Conservation (phyloP, 73 alveolate genomes). For the Paramecium pentaurelia region DNA sequence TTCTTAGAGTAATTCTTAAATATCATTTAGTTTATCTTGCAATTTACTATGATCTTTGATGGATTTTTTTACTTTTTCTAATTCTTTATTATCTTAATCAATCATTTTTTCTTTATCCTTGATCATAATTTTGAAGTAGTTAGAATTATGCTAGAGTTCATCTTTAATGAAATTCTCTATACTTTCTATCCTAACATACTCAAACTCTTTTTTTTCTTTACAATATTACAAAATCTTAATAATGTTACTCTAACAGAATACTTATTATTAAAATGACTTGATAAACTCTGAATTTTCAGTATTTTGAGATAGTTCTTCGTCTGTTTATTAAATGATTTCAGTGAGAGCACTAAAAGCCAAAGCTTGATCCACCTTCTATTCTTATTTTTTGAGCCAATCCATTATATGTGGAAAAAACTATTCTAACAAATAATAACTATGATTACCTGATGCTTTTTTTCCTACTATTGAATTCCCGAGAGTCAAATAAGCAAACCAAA, state of each 20-base stretch:
- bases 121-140: background rate
- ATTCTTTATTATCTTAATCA: slow-evolving; percentile 24
- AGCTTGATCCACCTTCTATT: background rate
- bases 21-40: background rate
- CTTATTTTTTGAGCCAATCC: background rate
- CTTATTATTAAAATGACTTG: background rate
- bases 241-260: background rate
- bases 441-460: background rate
- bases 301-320: background rate
- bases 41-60: background rate
- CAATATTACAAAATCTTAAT: background rate
- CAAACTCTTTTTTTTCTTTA: background rate
- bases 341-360: background rate
- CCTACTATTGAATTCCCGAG: background rate
- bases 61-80: background rate
- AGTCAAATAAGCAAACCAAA: background rate
- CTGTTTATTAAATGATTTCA: background rate
- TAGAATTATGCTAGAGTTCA: background rate
- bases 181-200: background rate
- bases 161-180: background rate
- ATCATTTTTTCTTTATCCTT: slow-evolving; percentile 48
- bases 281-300: background rate
- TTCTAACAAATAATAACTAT: background rate
- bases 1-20: background rate
- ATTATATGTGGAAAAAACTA: slow-evolving; percentile 2